Conservation (phyloP, 352 stramenopile genomes). For the Globisporangium nunn region DNA sequence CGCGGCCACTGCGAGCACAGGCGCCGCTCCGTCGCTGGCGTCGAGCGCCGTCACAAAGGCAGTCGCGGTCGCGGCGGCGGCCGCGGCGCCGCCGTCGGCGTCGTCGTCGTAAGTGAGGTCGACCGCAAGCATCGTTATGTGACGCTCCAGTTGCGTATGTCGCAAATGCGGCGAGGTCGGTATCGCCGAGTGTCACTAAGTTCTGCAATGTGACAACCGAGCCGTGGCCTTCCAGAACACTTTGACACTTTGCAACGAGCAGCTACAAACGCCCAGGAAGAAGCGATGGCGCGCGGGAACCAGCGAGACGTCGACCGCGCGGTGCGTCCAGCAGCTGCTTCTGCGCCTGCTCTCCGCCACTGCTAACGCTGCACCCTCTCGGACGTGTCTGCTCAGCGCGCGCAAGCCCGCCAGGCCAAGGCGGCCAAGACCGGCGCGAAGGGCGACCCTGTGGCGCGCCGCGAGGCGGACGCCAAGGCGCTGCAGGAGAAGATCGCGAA, state of each 20-base stretch:
- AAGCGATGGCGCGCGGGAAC: constrained; percentile 70
- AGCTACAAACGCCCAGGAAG: not conserved
- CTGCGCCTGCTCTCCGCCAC: not conserved
- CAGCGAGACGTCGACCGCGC: constrained; percentile 69
- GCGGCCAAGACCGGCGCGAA: constrained; percentile 24
- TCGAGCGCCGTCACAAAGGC: too few species aligned
- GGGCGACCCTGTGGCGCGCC: constrained; percentile 52
- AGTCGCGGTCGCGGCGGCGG: too few species aligned
- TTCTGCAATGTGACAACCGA: not conserved
- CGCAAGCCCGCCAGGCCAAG: constrained; percentile 63
- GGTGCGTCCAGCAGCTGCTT: constrained; percentile 23
- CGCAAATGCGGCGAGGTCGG: too few species aligned
- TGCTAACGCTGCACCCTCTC: not conserved
- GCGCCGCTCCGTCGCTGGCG: too few species aligned
- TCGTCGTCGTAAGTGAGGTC: too few species aligned
- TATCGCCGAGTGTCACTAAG: not conserved
- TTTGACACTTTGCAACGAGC: not conserved
- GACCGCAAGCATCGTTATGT: too few species aligned
- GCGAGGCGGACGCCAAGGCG: constrained; percentile 69
- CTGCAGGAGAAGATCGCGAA: constrained; percentile 78
- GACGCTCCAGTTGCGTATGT: too few species aligned
- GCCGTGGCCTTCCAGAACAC: not conserved
- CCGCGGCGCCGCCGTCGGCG: too few species aligned
- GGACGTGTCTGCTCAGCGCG: constrained; percentile 26
- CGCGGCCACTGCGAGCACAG: too few species aligned